phyloP scores from a whole-genome alignment of 2,329 filamentous ascomycete species.

The Fusarium sp. region DNA sequence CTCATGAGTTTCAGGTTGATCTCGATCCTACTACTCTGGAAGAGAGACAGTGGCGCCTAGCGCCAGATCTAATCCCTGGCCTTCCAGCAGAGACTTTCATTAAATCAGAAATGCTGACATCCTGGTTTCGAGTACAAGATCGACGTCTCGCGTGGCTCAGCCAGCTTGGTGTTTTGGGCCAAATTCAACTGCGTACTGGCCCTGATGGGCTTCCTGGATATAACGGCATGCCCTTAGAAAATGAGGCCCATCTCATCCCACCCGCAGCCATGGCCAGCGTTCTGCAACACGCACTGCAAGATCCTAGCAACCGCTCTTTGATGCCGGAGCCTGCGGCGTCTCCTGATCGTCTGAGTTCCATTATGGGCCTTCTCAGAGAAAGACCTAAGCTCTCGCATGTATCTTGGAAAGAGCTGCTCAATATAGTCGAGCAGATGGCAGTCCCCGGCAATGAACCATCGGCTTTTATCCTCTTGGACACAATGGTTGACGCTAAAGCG shows the following conservation, averaged over 20 bases:
- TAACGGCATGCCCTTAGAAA: background rate
- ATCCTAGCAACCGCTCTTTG: background rate
- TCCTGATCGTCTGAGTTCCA: background rate
- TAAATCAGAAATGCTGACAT: rapidly evolving
- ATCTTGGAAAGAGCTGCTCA: too few species aligned
- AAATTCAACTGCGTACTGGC: rapidly evolving
- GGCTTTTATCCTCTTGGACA: too few species aligned
- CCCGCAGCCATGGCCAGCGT: background rate
- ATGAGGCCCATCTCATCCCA: background rate
- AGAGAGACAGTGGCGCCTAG: background rate
- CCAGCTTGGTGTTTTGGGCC: rapidly evolving
- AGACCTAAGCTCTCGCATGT: too few species aligned
- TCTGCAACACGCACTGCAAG: background rate
- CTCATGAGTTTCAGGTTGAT: background rate
- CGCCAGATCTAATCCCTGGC: background rate
- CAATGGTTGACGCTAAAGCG: too few species aligned
- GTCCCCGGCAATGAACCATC: too few species aligned
- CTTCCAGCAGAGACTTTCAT: rapidly evolving
- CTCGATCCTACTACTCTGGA: rapidly evolving
- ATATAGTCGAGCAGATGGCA: too few species aligned
- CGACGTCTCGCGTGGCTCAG: background rate
- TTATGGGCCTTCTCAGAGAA: background rate
- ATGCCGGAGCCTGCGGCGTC: background rate
- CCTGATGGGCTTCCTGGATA: rapidly evolving
- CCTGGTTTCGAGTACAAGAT: rapidly evolving